Evolutionary conservation across 352 stramenopile species (phyloP).

Genomic region (Globisporangium radiosum): DNA sequence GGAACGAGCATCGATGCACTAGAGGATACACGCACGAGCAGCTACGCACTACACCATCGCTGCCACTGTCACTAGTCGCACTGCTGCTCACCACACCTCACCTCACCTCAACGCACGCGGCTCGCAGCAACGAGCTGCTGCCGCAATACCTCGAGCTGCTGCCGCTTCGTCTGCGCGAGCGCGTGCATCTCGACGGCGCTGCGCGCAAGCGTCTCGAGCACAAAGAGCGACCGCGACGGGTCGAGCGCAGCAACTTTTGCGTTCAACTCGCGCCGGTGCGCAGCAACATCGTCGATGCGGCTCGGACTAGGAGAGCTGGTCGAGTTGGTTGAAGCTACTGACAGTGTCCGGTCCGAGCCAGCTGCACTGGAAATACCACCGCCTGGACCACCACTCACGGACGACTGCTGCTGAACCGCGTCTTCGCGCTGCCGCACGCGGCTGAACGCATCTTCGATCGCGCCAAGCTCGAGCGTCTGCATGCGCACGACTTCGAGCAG

Average conservation of each 20-base stretch:
- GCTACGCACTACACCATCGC: neutral
- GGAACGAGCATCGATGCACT: no score
- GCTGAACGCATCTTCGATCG: slow-evolving; percentile 67
- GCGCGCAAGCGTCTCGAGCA: slow-evolving; percentile 58
- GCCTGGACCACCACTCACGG: no score
- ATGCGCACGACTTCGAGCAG: slow-evolving; percentile 73
- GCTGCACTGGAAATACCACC: no score
- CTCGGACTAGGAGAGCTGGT: no score
- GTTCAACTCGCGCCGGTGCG: slow-evolving; percentile 31
- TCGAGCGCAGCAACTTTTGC: slow-evolving; percentile 57
- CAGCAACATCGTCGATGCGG: no score
- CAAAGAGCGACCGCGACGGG: slow-evolving; percentile 53
- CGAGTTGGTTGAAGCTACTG: no score
- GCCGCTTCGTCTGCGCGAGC: slow-evolving; percentile 57
- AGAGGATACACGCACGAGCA: neutral
- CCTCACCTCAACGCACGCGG: slow-evolving; percentile 11
- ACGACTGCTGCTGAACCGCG: slow-evolving; percentile 32
- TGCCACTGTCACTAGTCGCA: no score
- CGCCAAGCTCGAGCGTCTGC: slow-evolving; percentile 68
- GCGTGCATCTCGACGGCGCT: slow-evolving; percentile 72
- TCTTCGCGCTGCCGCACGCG: slow-evolving; percentile 51
- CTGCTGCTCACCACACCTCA: neutral
- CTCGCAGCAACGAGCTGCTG: slow-evolving; percentile 45
- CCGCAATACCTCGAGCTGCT: slow-evolving; percentile 55
- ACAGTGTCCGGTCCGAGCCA: no score